A percentile compares a stretch with the other conserved stretches of the same genome.
These are phyloP conservation scores for Crepidotus variabilis DNA, from an alignment of 768 basidiomycete genomes.

Conservation along the genomic window DNA sequence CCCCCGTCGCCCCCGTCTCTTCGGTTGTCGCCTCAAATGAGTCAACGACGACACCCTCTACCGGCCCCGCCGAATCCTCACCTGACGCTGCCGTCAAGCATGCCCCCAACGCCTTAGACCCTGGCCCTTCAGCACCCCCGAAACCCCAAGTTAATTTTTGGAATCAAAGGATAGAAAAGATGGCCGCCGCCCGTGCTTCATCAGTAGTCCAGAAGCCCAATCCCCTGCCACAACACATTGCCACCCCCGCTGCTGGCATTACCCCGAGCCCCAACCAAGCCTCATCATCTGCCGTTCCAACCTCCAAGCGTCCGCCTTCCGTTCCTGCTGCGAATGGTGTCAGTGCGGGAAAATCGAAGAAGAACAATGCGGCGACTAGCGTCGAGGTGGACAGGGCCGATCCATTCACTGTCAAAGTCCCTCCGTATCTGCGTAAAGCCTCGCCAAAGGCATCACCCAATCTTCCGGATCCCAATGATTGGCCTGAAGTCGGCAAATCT, in stretches of 20 bases:
- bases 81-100: background rate
- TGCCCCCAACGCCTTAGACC: background rate
- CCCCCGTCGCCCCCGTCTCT: background rate
- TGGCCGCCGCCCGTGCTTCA: conserved; percentile 18
- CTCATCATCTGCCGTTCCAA: too few relatives aligned
- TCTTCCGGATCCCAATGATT: conserved; percentile 4
- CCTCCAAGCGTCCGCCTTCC: conserved; percentile 1
- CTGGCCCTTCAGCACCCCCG: conserved; percentile 3
- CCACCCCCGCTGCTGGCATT: background rate
- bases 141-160: conserved; percentile 20
- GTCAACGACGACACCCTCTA: too few relatives aligned
- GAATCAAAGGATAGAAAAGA: conserved; percentile 21
- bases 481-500: conserved; percentile 20
- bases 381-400: conserved; percentile 24
- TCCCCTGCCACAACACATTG: background rate
- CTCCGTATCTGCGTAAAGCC: conserved; percentile 5
- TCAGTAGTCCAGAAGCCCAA: conserved; percentile 1
- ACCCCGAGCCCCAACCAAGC: background rate
- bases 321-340: conserved; percentile 5
- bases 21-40: too few relatives aligned
- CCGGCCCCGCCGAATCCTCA: background rate
- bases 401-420: conserved; percentile 41
- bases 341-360: too few relatives aligned
- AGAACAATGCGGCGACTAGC: background rate
- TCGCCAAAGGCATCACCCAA: conserved; percentile 3